Base-by-base conservation (phyloP, 805 yeast species). In the Cyberlindnera euphorbiae region DNA sequence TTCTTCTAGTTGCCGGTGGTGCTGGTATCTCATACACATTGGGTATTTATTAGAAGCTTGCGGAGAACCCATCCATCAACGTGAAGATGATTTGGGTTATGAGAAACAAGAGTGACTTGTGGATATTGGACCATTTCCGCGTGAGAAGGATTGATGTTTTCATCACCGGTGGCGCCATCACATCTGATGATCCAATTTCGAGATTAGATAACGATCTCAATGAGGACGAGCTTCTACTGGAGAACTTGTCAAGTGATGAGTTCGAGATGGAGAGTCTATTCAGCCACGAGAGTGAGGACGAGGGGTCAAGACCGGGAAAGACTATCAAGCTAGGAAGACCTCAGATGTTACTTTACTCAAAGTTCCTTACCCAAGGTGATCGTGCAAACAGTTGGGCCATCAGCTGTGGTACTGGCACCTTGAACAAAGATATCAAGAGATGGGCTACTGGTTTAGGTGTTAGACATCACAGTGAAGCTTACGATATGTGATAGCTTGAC, bases 21-120 rank as follows among this genome's bases (percentile, higher is more conserved):
- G 74, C 86, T 2, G 89, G 90, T 1, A 70, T 82, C 9, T 77
- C 88, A 0, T 71, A 71, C 36, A 82, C 80, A 4, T 42, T 79
- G 8, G 78, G 83, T 0, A 28, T 79, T 1, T 71, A 64, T 48
- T 64, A 66, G 31, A 59, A 67, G 38, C 60, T 75, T 32, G 32
- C 34, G 5, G 38, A 38, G 23, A 53, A 55, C 22, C 47, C 44
- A 8, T 46, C 38, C 13, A 35, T 64, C 6, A 56, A 44, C 31
- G 49, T 73, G 2, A 60, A 62, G 16, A 52, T 79, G 34, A 55
- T 71, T 7, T 82, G 90, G 90, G 60, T 77, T 16, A 60, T 74
- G 0, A 59, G 69, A 29, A 65, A 63, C 36, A 60, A 58, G 29
- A 48, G 58, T 3, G 86, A 80, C 49, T 41, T 69, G 13, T 71